Evolutionary conservation across 306 rosid genomes (phyloP).

Genomic region (Cucumis melo): DNA sequence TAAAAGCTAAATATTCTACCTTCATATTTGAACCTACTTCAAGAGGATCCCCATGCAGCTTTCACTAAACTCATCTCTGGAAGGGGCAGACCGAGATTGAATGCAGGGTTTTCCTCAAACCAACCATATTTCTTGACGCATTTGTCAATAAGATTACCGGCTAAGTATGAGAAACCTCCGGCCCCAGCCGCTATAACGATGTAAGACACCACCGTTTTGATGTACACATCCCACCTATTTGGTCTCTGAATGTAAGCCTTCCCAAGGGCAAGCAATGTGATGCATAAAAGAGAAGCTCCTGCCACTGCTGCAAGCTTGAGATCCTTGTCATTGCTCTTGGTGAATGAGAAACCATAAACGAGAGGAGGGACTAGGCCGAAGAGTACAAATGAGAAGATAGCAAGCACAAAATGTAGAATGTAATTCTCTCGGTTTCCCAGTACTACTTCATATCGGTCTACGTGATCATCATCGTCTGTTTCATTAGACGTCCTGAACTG

Average conservation of each 20-base stretch:
- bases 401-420: conserved; percentile 38
- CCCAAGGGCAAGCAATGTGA: conserved; percentile 44
- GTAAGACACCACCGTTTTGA: conserved; percentile 31
- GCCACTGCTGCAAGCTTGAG: conserved; percentile 63
- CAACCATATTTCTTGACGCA: conserved; percentile 36
- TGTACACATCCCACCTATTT: conserved; percentile 21
- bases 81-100: conserved; percentile 1
- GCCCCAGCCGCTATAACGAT: conserved; percentile 30
- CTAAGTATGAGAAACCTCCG: conserved; percentile 43
- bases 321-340: conserved; percentile 33
- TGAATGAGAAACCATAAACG: conserved; percentile 58
- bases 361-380: conserved; percentile 64
- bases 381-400: conserved; percentile 42
- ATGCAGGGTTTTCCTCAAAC: conserved; percentile 22
- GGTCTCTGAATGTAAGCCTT: conserved; percentile 40
- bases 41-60: conserved; percentile 22
- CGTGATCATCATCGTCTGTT: background rate
- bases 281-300: conserved; percentile 50
- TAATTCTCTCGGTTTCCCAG: conserved; percentile 43
- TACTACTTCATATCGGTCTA: conserved; percentile 26
- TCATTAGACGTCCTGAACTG: conserved; percentile 12
- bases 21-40: background rate
- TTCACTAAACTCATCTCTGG: conserved; percentile 14
- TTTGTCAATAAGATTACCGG: conserved; percentile 32
- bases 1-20: background rate